Conservation (phyloP, 2,329 filamentous ascomycete species). For the Colletotrichum musicola region DNA sequence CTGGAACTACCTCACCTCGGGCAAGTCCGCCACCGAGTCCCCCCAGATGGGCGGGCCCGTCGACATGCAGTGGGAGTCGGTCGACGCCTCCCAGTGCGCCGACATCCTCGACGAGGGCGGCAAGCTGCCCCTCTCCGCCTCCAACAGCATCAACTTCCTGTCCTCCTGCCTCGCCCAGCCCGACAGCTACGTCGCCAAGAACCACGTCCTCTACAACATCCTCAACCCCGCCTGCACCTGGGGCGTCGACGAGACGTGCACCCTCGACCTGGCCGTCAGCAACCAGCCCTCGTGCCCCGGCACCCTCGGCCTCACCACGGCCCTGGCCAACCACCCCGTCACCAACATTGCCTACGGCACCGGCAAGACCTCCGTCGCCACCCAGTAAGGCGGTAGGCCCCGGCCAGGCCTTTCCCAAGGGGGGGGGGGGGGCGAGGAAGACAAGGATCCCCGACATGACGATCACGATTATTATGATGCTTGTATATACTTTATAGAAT, state of each 20-base stretch:
- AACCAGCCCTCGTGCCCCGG: conserved; percentile 67
- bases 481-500: conserved; percentile 31
- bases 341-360: conserved; percentile 66
- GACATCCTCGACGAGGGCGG: conserved; percentile 59
- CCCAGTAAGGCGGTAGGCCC: conserved; percentile 23
- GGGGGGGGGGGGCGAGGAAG: too few relatives aligned
- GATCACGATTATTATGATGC: conserved; percentile 34
- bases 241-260: conserved; percentile 65
- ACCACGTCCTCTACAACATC: conserved; percentile 67
- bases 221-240: conserved; percentile 62
- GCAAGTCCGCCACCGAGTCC: conserved; percentile 58
- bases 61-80: conserved; percentile 63
- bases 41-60: conserved; percentile 64
- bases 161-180: conserved; percentile 58
- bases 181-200: conserved; percentile 64
- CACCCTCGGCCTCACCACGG: conserved; percentile 52
- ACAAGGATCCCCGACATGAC: conserved; percentile 27
- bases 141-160: conserved; percentile 70
- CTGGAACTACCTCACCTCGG: conserved; percentile 69
- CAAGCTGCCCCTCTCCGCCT: conserved; percentile 66
- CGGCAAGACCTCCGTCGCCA: conserved; percentile 49
- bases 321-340: conserved; percentile 55
- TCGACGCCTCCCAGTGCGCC: conserved; percentile 61
- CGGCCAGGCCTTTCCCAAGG: neutral
- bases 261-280: conserved; percentile 58